Evolutionary conservation across 2,329 filamentous ascomycete species (phyloP).

Genomic region (Pseudogymnoascus sp.): DNA sequence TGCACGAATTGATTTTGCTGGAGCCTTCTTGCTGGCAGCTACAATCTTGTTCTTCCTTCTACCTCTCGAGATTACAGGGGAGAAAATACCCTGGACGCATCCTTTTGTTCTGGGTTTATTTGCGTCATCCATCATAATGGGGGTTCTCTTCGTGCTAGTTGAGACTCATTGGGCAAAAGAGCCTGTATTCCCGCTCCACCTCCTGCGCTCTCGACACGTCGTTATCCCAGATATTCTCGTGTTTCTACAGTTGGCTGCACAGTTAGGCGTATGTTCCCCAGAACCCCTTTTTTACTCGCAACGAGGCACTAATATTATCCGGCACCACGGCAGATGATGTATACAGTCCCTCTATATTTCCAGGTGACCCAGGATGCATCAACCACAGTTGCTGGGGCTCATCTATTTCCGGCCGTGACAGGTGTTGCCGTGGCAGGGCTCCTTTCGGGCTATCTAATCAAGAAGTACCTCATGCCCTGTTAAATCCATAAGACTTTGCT

Average conservation of each 20-base stretch:
- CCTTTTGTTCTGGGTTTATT: constrained; percentile 29
- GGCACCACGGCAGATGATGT: constrained; percentile 45
- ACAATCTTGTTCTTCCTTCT: constrained; percentile 39
- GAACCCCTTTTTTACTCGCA: neutral
- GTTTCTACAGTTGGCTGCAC: constrained; percentile 47
- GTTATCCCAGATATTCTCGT: constrained; percentile 46
- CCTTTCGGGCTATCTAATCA: constrained; percentile 50
- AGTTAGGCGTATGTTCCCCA: constrained; percentile 42
- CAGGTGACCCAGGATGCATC: constrained; percentile 52
- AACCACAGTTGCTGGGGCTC: constrained; percentile 49
- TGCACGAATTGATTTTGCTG: constrained; percentile 51
- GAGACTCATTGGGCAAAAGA: constrained; percentile 41
- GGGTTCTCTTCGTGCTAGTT: constrained; percentile 21
- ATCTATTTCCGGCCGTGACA: constrained; percentile 59
- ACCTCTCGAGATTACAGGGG: constrained; percentile 43
- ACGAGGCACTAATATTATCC: constrained; percentile 2
- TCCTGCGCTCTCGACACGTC: constrained; percentile 46
- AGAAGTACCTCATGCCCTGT: constrained; percentile 27
- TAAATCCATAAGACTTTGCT: neutral
- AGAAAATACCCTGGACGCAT: constrained; percentile 32
- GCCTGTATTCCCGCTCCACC: constrained; percentile 50
- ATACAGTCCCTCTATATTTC: constrained; percentile 62
- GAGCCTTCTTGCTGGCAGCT: constrained; percentile 39
- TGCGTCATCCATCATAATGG: constrained; percentile 24
- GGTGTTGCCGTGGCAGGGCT: constrained; percentile 61